phyloP scores from a whole-genome alignment of 352 stramenopile genomes.

The Sclerospora graminicola region DNA sequence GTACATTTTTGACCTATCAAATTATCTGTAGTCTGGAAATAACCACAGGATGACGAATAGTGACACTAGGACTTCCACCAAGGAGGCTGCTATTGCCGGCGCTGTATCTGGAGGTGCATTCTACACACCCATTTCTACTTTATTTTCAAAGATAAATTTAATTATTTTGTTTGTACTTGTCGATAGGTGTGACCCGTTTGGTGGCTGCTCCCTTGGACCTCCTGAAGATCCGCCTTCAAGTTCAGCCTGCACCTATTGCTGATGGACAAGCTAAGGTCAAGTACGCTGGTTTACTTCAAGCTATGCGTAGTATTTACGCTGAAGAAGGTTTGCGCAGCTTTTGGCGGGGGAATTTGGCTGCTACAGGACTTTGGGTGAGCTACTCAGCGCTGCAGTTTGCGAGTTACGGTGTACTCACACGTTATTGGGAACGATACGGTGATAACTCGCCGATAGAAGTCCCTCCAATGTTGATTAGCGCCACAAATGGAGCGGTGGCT shows the following conservation, averaged over 20 bases:
- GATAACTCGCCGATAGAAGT: neutral
- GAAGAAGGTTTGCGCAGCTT: conserved; percentile 77
- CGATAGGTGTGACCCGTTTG: conserved; percentile 42
- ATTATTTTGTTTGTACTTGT: neutral
- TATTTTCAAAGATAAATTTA: neutral
- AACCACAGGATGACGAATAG: conserved; percentile 10
- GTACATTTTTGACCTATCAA: no score
- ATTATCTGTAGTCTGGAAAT: no score
- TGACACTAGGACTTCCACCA: conserved; percentile 15
- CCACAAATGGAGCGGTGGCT: conserved; percentile 76
- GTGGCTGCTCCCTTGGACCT: conserved; percentile 69
- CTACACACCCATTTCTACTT: neutral
- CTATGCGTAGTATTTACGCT: conserved; percentile 53
- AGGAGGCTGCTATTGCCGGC: conserved; percentile 46
- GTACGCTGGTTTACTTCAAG: conserved; percentile 44
- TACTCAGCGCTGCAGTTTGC: conserved; percentile 78
- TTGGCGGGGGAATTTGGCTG: conserved; percentile 75
- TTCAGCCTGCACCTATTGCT: conserved; percentile 49
- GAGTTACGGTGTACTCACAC: conserved; percentile 41
- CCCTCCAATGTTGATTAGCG: conserved; percentile 30
- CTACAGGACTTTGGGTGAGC: conserved; percentile 67
- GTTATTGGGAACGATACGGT: conserved; percentile 23
- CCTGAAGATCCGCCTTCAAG: conserved; percentile 78
- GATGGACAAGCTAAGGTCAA: conserved; percentile 17
- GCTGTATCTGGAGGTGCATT: conserved; percentile 45